These are phyloP conservation scores for Odonthalia washingtoniensis DNA, from an alignment of 31 red algal genomes.

Conservation along the genomic window DNA sequence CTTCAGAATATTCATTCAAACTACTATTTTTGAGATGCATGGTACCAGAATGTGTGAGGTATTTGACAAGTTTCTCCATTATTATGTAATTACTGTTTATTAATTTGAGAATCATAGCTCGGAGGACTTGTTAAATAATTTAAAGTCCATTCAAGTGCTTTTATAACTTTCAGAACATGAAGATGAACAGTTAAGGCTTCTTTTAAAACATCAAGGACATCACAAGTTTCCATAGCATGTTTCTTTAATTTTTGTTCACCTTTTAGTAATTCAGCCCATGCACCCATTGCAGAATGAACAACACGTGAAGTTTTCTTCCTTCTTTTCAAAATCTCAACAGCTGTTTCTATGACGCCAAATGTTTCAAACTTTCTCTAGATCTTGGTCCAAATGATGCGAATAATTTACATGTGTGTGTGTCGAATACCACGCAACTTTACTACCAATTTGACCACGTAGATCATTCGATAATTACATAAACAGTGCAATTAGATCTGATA, in stretches of 20 bases:
- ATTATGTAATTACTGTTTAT: neutral
- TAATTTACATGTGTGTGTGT: conserved; percentile 66
- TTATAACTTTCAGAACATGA: conserved; percentile 24
- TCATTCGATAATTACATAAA: conserved; percentile 66
- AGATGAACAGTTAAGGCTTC: conserved; percentile 26
- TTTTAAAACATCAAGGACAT: conserved; percentile 37
- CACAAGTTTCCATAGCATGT: conserved; percentile 39
- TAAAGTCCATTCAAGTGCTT: conserved; percentile 64
- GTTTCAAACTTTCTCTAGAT: conserved; percentile 50
- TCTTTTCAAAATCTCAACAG: conserved; percentile 34
- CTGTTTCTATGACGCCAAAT: conserved; percentile 61
- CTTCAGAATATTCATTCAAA: too few species aligned
- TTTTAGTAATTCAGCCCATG: conserved; percentile 67
- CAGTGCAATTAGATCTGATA: conserved; percentile 49
- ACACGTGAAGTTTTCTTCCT: conserved; percentile 52
- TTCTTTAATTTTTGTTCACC: conserved; percentile 48
- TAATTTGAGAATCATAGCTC: neutral
- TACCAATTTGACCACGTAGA: conserved; percentile 54
- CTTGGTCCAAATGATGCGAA: conserved; percentile 68
- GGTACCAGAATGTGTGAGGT: too few species aligned
- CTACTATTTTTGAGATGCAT: too few species aligned
- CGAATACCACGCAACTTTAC: conserved; percentile 62
- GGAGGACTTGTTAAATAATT: conserved; percentile 44
- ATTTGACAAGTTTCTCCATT: neutral
- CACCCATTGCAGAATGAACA: conserved; percentile 59